Evolutionary conservation across 208 protist species (phyloP), one percentile per base, ranked within the genome.

Genomic region (Wallacemonas rigidus): DNA sequence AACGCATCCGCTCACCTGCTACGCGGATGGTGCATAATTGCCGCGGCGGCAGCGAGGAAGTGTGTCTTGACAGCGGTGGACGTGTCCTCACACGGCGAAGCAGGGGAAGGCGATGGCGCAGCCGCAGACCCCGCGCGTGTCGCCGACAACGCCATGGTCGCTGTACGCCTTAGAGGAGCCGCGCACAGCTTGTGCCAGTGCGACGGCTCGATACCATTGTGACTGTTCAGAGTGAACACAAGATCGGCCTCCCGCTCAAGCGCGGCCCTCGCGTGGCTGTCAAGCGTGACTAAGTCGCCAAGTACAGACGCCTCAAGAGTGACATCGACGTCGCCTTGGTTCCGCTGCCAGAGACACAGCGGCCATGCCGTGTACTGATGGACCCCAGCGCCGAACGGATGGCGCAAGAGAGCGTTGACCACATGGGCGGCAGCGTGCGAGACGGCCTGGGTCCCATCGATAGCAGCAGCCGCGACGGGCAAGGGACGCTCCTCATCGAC

Each of bases 121-220:
- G 0, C 26, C 26, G 26, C 26, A 26, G 26, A 26, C 26, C 26
- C 26, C 26, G 26, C 26, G 26, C 26, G 26, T 26, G 26, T 26
- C 26, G 26, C 26, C 26, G 26, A 26, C 26, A 0, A 26, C 26
- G 26, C 26, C 26, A 26, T 26, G 45, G 45, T 50, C 45, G 45
- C 26, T 17, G 53, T n/a, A 1, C 17, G 53, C 26, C 15, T 6
- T 6, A 48, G 50, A 0, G 60, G 60, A 0, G 15, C 7, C 12
- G 60, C n/a, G 43, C 60, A 65, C 40, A 65, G 60, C 43, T 38
- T 6, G 40, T 15, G 39, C 60, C 60, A 65, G 60, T 65, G 60
- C 60, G 60, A 65, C 14, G 9, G 1, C 12, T 26, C 41, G 15
- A 14, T 3, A 6, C 44, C 60, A 36, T 65, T 26, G 0, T 45